These are phyloP conservation scores for Hirschfeldia incana DNA, from an alignment of 345 rosid genomes.

Conservation along the genomic window DNA sequence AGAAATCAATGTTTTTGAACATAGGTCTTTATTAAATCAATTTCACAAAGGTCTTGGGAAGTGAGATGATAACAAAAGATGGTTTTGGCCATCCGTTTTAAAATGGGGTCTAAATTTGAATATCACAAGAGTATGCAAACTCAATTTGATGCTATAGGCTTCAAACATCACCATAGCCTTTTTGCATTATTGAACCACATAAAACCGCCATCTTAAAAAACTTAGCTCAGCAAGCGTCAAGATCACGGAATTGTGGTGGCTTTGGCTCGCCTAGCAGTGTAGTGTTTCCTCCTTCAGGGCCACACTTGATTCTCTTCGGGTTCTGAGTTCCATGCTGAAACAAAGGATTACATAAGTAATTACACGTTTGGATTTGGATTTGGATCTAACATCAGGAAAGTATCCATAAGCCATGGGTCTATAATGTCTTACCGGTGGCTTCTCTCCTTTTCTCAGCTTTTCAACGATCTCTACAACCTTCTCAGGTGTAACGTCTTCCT, in stretches of 20 bases:
- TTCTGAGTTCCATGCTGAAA: conserved; percentile 92
- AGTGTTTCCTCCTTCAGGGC: conserved; percentile 95
- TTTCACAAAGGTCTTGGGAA: too few species aligned
- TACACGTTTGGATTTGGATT: neutral
- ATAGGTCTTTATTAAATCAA: too few species aligned
- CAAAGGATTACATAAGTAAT: neutral
- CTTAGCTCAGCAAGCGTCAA: conserved; percentile 73
- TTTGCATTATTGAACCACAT: conserved; percentile 45
- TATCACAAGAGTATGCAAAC: conserved; percentile 25
- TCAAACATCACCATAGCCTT: conserved; percentile 31
- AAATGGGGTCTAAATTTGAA: too few species aligned
- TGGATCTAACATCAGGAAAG: too few species aligned
- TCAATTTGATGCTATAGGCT: conserved; percentile 27
- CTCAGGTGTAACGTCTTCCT: conserved; percentile 94
- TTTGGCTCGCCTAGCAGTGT: conserved; percentile 78
- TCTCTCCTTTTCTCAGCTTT: conserved; percentile 83
- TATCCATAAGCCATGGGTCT: too few species aligned
- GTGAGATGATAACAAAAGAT: too few species aligned
- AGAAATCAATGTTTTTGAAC: too few species aligned
- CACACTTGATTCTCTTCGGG: conserved; percentile 73
- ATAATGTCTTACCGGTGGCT: conserved; percentile 66
- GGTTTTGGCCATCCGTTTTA: too few species aligned
- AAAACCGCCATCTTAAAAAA: conserved; percentile 9
- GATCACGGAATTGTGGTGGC: conserved; percentile 90
- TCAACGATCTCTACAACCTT: conserved; percentile 92